Base-by-base conservation (phyloP, 2,329 filamentous ascomycete species). In the Alternaria viburni region DNA sequence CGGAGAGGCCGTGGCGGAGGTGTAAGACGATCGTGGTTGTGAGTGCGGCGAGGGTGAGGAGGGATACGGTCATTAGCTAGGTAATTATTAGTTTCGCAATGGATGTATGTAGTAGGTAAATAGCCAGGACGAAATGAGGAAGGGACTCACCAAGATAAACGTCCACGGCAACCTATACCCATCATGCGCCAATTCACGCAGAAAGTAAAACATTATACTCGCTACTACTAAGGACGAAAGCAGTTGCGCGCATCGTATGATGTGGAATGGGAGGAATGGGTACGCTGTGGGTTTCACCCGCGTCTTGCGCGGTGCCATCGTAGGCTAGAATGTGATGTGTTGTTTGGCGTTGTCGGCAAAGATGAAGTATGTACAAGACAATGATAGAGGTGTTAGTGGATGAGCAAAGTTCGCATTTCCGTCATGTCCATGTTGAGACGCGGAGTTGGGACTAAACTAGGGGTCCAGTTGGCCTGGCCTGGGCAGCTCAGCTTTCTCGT, bases 131-230 rank as follows among this genome's bases (percentile, higher is more conserved):
- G 32, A 10, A 36, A 5, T 36, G 15, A n/a, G 6, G 41, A 36
- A 11, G 10, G 21, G 32, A 26, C 83, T 65, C 81, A 89, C 87
- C 64, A 88, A 77, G 17, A 89, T 81, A 71, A 89, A 89, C 3
- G 86, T 87, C 84, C 86, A 89, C 0, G 87, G 87, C 4, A 87
- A 78, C 49, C 80, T 81, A 76, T 83, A 87, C 52, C 83, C 76
- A 64, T 86, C 85, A 47, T 81, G 79, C 19, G 81, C 81, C 21
- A 89, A 81, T 67, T 87, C 84, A 67, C 81, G 84, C 65, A 86
- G 82, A 76, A 89, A 89, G 67, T 84, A 86, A 61, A 79, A 79
- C 75, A 88, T 83, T 54, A 89, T 86, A 28, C 79, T 80, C 5
- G 82, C 82, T 59, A 88, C 86, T 19, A 88, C 79, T 44, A 85